Evolutionary conservation across 2,329 filamentous ascomycete genomes (phyloP).

Genomic region (Waltergamsia citrina): DNA sequence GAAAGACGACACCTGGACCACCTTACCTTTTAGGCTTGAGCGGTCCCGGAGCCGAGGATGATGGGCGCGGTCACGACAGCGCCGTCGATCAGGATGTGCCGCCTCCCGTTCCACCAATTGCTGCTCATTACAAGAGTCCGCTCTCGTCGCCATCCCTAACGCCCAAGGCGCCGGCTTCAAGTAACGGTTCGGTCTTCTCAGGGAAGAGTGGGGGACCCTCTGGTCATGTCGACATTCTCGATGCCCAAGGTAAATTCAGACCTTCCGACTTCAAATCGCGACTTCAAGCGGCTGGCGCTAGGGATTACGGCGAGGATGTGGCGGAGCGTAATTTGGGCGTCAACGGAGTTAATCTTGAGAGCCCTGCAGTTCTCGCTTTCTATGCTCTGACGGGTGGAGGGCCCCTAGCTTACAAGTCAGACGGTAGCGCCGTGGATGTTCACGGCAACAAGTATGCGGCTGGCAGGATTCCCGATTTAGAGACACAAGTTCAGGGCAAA

Average conservation of each 20-base stretch:
- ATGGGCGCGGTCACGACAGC: neutral
- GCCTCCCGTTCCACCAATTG: conserved; percentile 7
- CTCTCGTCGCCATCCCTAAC: neutral
- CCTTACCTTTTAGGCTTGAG: conserved; percentile 4
- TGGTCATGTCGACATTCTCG: conserved; percentile 43
- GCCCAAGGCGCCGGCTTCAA: neutral
- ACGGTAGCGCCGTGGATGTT: conserved; percentile 6
- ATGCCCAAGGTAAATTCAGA: conserved; percentile 44
- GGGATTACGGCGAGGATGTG: conserved; percentile 55
- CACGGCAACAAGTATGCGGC: conserved; percentile 6
- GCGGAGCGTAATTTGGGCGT: conserved; percentile 48
- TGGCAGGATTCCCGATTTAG: conserved; percentile 3
- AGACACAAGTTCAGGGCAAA: neutral
- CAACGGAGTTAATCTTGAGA: conserved; percentile 22
- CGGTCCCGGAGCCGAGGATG: conserved; percentile 1
- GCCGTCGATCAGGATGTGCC: neutral
- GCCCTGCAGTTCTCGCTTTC: conserved; percentile 22
- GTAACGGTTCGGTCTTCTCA: conserved; percentile 1
- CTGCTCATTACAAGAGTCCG: conserved; percentile 3
- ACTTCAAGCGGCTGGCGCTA: conserved; percentile 37
- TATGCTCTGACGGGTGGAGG: conserved; percentile 14
- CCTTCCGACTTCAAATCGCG: conserved; percentile 38
- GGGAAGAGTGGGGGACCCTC: conserved; percentile 7
- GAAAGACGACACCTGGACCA: conserved; percentile 2
- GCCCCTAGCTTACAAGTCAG: conserved; percentile 5